phyloP scores from a whole-genome alignment of 2,329 filamentous ascomycete species.

The Hypoxylon sp. region DNA sequence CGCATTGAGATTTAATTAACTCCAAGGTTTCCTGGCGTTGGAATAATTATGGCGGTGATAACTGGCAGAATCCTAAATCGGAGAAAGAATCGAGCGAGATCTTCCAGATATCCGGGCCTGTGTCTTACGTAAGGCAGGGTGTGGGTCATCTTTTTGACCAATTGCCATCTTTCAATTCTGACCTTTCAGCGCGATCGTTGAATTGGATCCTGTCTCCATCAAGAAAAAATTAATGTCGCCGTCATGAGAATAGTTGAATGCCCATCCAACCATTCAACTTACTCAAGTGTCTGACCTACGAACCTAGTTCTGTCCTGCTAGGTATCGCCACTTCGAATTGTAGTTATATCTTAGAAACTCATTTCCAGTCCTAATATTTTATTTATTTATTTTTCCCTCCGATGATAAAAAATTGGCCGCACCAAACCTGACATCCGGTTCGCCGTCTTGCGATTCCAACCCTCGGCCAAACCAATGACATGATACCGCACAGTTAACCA shows the following conservation, averaged over 20 bases:
- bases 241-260: constrained; percentile 32
- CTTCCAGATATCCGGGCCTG: neutral
- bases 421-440: constrained; percentile 11
- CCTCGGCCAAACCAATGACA: constrained; percentile 32
- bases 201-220: constrained; percentile 7
- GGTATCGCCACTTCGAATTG: constrained; percentile 1
- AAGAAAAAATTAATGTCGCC: constrained; percentile 38
- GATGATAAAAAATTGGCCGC: constrained; percentile 18
- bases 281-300: constrained; percentile 3
- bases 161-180: constrained; percentile 14
- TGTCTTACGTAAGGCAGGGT: neutral
- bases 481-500: constrained; percentile 36
- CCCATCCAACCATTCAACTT: neutral
- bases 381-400: constrained; percentile 12
- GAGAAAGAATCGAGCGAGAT: constrained; percentile 21
- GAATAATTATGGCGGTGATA: constrained; percentile 42
- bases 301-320: neutral
- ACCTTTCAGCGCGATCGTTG: constrained; percentile 19
- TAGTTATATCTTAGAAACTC: neutral
- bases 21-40: neutral
- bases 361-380: neutral
- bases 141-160: too few species aligned
- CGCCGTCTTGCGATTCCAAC: constrained; percentile 15
- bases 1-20: neutral
- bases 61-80: constrained; percentile 39